phyloP scores from a whole-genome alignment of 1,139 yeast genomes.

The Geotrichum fermentans region DNA sequence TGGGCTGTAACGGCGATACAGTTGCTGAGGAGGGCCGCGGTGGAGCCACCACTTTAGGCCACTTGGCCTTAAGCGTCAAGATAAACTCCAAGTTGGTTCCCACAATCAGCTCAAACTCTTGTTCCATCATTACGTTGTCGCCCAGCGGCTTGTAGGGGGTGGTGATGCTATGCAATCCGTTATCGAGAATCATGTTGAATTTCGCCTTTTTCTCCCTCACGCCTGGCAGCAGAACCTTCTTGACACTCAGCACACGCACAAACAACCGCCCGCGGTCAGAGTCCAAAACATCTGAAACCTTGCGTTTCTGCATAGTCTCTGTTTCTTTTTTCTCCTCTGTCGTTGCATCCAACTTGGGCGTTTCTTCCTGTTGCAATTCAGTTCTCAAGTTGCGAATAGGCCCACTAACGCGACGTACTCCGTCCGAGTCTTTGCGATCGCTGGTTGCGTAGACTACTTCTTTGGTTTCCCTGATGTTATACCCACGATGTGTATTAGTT shows the following conservation, averaged over 20 bases:
- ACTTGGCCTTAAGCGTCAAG: constrained; percentile 64
- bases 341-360: not conserved
- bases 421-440: constrained; percentile 15
- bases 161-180: constrained; percentile 80
- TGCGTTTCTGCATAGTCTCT: constrained; percentile 5
- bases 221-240: constrained; percentile 52
- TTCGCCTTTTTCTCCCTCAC: constrained; percentile 54
- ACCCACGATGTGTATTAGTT: constrained; percentile 30
- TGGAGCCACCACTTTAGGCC: constrained; percentile 34
- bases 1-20: not conserved
- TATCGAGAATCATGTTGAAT: constrained; percentile 72
- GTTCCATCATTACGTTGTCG: constrained; percentile 50
- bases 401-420: constrained; percentile 26
- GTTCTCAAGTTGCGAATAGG: constrained; percentile 27
- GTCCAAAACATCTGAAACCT: constrained; percentile 28
- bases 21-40: not conserved
- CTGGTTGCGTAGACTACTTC: constrained; percentile 35
- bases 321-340: not conserved
- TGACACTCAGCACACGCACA: constrained; percentile 57
- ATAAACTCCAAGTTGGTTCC: constrained; percentile 61
- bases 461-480: constrained; percentile 35
- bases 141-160: constrained; percentile 58
- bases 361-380: not conserved
- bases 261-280: constrained; percentile 71
- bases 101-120: constrained; percentile 82